These are phyloP conservation scores for Fabrea salina DNA, from an alignment of 169 alveolate species.

Conservation along the genomic window DNA sequence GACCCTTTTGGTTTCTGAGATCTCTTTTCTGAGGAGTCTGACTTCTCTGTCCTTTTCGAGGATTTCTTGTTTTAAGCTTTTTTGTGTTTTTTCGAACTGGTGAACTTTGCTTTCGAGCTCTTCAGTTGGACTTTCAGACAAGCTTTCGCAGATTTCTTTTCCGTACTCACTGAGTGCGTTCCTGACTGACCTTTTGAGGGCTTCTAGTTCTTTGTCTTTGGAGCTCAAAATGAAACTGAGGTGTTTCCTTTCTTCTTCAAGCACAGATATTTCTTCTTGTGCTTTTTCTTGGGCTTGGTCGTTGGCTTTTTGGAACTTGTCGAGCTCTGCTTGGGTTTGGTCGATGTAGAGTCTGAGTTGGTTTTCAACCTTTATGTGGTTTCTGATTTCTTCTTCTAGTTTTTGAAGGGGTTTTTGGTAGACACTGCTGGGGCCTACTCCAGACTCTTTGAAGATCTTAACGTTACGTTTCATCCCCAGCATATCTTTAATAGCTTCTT, in stretches of 20 bases:
- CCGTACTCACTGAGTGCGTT: neutral
- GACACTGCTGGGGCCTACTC: no score
- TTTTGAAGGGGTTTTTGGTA: slow-evolving; percentile 29
- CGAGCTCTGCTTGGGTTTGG: neutral
- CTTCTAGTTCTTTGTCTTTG: neutral
- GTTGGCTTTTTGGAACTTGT: neutral
- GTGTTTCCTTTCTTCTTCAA: neutral
- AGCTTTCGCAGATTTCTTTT: neutral
- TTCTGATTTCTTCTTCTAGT: slow-evolving; percentile 29
- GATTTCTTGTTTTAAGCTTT: slow-evolving; percentile 4
- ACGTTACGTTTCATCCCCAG: neutral
- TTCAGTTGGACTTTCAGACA: neutral
- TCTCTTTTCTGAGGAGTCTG: neutral
- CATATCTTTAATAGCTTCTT: slow-evolving; percentile 31
- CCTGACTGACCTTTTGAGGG: neutral
- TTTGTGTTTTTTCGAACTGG: slow-evolving; percentile 1
- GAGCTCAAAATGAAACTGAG: neutral
- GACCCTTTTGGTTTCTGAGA: neutral
- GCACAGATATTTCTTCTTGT: neutral
- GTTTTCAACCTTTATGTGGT: slow-evolving; percentile 24
- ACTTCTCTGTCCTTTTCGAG: neutral
- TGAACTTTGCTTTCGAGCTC: neutral
- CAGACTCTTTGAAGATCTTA: neutral
- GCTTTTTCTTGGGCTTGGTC: neutral
- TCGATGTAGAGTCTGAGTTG: slow-evolving; percentile 20